Base-by-base conservation (phyloP, 2,329 filamentous ascomycete species). In the Macroventuria anomochaeta region DNA sequence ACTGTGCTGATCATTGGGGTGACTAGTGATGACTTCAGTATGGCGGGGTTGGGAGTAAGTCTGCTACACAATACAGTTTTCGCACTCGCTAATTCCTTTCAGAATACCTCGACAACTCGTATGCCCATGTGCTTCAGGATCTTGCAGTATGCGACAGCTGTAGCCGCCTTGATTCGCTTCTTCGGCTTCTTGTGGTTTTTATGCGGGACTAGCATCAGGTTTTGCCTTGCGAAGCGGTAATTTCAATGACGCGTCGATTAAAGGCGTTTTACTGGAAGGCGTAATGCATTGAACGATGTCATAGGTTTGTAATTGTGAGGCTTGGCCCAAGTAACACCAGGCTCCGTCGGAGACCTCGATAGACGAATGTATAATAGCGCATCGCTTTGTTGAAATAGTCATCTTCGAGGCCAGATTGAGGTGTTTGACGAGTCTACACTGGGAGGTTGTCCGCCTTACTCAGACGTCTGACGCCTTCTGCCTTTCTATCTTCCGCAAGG, bases 401-500 rank as follows among this genome's bases (percentile, higher is more conserved):
- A n/a, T n/a, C n/a, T n/a, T n/a, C n/a, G n/a, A n/a, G n/a, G n/a
- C n/a, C n/a, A n/a, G n/a, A n/a, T n/a, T n/a, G n/a, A n/a, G n/a
- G n/a, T n/a, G n/a, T n/a, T n/a, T n/a, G 6, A 21, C 2, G 5
- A 2, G 11, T 26, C 31, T 41, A 55, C 12, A 11, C 54, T 11
- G 37, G 48, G 8, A 64, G 48, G 20, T 63, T 62, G 28, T 64
- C 56, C 17, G 58, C 60, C 23, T 64, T 63, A 31, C 62, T 64
- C n/a, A 64, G 53, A 7, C 60, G 47, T 25, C 60, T 44, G 7
- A 64, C 62, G 3, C 46, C 42, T 20, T 64, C 60, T 1, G 50
- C 56, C 15, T 69, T 67, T 18, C 65, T 59, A 15, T 69, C 64
- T n/a, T 62, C 59, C 0, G 63, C 65, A 13, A 71, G 38, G 12